Evolutionary conservation across 331 rosid genomes (phyloP).

Genomic region (Malus hybrid): DNA sequence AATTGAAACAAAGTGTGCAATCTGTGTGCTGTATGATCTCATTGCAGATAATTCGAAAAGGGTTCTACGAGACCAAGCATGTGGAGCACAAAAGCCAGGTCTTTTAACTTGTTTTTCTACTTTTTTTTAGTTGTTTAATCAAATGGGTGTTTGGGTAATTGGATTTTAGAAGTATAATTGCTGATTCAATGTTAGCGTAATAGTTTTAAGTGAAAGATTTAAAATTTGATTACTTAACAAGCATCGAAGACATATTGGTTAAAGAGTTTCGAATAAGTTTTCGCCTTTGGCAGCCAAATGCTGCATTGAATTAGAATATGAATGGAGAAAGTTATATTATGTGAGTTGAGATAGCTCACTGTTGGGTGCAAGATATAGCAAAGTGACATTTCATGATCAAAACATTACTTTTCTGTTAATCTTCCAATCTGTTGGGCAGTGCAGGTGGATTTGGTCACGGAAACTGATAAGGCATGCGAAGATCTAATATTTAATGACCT

Average conservation of each 20-base stretch:
- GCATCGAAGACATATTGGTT: neutral
- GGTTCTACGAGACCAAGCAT: constrained; percentile 41
- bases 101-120: no score
- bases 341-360: neutral
- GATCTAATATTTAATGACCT: constrained; percentile 79
- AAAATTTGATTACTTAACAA: neutral
- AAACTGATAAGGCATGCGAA: constrained; percentile 96
- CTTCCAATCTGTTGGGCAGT: constrained; percentile 10
- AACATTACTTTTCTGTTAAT: neutral
- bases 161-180: neutral
- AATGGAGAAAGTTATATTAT: neutral
- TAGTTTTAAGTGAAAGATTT: neutral
- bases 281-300: neutral
- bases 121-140: neutral
- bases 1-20: no score
- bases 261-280: neutral
- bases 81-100: constrained; percentile 53
- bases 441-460: constrained; percentile 97
- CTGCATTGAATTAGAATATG: neutral
- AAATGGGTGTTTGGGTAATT: neutral
- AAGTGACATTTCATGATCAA: neutral
- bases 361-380: neutral
- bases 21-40: neutral
- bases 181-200: no score
- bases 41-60: constrained; percentile 32